Evolutionary conservation across 1,284 basidiomycete genomes (phyloP), one percentile per base, ranked within the genome.

Genomic region (Heterobasidion occidentale): DNA sequence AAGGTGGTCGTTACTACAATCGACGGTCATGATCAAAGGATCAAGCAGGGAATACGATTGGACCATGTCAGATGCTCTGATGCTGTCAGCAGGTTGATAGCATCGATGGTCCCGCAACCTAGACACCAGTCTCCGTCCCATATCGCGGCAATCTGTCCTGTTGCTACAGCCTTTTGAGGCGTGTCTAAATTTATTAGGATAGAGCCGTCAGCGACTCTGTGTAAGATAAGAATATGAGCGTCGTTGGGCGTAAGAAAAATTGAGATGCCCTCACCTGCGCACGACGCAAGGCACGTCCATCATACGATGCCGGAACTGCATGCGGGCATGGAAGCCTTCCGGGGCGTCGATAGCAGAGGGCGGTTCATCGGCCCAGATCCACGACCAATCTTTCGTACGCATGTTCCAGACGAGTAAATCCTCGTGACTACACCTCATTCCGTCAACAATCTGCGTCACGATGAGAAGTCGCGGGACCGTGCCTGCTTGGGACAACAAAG

Each of bases 81-180:
- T 42, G 38, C n/a, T 44, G 27, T 27, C 27, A 36, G n/a, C n/a
- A 3, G 35, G 9, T 36, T 50, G 3, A 56, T 53, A 34, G 66
- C 61, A 9, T 60, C 64, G 55, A 95, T 92, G 11, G 78, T 71
- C 17, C 91, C 94, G 65, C 88, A 91, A 2, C 94, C 94, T 27
- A 96, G 74, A 70, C 92, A 94, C 83, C 86, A 87, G 55, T 86
- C 79, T 2, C 74, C 81, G 58, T 84, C 77, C 74, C 86, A 96
- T 7, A 96, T 60, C 0, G 80, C 86, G 7, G 85, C 86, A 35
- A 90, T 79, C 68, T 97, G 94, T 2, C 94, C 94, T 0, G 82
- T 77, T 0, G 92, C 79, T n/a, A 93, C 83, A 4, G 84, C 87
- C 50, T 80, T 78, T 51, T 90, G 77, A 0, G 84, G 80, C 46